A percentile compares a stretch with the other conserved stretches of the same genome.
phyloP scores from a whole-genome alignment of 345 rosid genomes.

The Eucalyptus curtisii region DNA sequence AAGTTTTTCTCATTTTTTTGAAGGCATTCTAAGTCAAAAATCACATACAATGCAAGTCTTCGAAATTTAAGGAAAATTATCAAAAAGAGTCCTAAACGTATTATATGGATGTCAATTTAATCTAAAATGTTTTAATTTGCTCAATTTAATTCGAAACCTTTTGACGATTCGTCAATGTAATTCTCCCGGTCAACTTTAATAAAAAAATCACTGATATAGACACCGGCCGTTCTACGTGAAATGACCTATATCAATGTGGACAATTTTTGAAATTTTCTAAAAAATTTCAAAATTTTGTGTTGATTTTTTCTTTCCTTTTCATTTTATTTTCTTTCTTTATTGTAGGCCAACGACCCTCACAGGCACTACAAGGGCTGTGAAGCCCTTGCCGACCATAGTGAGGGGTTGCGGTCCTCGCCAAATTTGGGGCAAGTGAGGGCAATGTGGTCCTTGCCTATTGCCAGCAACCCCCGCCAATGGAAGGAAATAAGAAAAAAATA shows the following conservation, averaged over 20 bases:
- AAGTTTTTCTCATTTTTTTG: not conserved
- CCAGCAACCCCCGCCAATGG: not conserved
- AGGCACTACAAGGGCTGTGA: not conserved
- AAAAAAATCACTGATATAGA: not conserved
- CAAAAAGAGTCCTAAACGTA: not conserved
- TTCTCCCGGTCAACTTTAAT: not conserved
- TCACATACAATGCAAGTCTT: not conserved
- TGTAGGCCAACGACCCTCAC: not conserved
- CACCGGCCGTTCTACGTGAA: accelerated
- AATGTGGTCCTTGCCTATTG: not conserved
- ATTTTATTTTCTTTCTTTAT: too few species aligned
- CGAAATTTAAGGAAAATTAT: not conserved
- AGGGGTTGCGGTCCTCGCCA: not conserved
- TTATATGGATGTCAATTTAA: not conserved
- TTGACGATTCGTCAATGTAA: not conserved
- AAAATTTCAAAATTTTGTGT: too few species aligned
- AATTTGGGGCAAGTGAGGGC: not conserved
- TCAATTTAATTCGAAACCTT: not conserved
- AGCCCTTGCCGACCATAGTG: not conserved
- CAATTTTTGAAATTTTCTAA: too few species aligned
- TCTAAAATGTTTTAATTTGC: accelerated
- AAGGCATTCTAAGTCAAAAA: not conserved
- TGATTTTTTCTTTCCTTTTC: not conserved
- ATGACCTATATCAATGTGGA: not conserved
- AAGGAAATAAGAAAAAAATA: not conserved